Evolutionary conservation across 2,329 filamentous ascomycete species (phyloP), one percentile per base, ranked within the genome.

Genomic region (Zymoseptoria brevis): DNA sequence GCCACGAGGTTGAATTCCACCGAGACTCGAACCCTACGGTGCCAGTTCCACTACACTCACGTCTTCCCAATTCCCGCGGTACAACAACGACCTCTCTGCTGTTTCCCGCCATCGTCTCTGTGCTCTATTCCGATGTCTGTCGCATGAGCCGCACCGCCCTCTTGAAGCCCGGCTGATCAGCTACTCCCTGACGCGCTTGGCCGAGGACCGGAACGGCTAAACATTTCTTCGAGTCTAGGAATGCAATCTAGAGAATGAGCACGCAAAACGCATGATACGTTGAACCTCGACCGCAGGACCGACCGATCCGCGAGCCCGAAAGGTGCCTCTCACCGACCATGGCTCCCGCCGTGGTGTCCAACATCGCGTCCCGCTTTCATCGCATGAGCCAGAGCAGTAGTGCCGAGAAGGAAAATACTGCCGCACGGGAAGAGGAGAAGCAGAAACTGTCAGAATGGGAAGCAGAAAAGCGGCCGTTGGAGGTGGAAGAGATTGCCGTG

Each of bases 391-490:
- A 66, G 59, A 69, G 69, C 63, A 64, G 50, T 30, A 58, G 64
- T 57, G 67, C 53, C 30, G 68, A 70, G 53, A 61, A 63, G 54
- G 64, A 65, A 48, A 62, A 67, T 41, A 60, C 61, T 56, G 62
- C 60, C 51, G 72, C 71, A 61, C 77, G 76, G 65, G 77, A 79
- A 59, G 72, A 78, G 53, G 78, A 80, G 71, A 79, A 79, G 70
- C 71, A 68, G 58, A 70, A 70, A 30, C 70, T 80, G 21, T 73
- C 74, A 41, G 74, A 77, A 53, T 80, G 78, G 78, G 75, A 79
- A 63, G 75, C 74, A 21, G 69, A 76, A 22, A 77, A 76, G 67
- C 68, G 67, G 49, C 73, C 77, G 9, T 64, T 80, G 55, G 75
- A 73, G 63, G 74, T 74, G 13, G 71, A 72, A 48, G 69, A 79